Base-by-base conservation (phyloP, 257 asterid genomes). In the Verbena officinalis region DNA sequence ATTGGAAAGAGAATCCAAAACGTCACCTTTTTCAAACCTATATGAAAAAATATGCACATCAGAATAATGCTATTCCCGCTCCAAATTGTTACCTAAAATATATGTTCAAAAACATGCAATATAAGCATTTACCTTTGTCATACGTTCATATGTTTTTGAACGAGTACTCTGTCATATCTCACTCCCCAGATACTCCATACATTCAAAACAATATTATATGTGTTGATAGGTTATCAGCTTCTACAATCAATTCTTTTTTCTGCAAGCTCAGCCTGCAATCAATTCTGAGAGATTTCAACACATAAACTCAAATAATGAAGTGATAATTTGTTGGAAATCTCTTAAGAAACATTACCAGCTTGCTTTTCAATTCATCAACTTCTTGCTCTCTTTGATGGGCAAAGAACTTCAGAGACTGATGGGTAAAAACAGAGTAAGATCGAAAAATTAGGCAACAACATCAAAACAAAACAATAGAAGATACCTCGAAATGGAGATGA, bases 321-420 rank as follows among this genome's bases (percentile, higher is more conserved):
- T 53, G 39, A 46, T 52, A 64, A 50, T 9, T 13, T 16, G 19
- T 22, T 17, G 13, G 23, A 64, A 7, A 17, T 64, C 7, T 60
- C 64, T 38, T 42, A 52, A 64, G 57, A 61, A 57, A 58, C 40
- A 42, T 71, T 81, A 91, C 96, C 96, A 87, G 83, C 71, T 85
- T 81, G 77, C 65, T 33, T 63, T 72, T 74, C 57, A 89, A 76
- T 58, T 71, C 80, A 66, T 55, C 38, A 65, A 89, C 81, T 39
- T 73, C 65, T 75, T 74, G 80, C 87, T 84, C 94, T 57, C 73
- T 76, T 71, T 85, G 90, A 34, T 65, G 59, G 49, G 97, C 95
- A 67, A 85, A 92, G 75, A 82, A 89, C 89, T 80, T 92, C 81
- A 92, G 39, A 2, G 97, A 93, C 98, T 87, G 64, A 62, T 27